Base-by-base conservation (phyloP, 106 monocot genomes). In the Posidonia australis region DNA sequence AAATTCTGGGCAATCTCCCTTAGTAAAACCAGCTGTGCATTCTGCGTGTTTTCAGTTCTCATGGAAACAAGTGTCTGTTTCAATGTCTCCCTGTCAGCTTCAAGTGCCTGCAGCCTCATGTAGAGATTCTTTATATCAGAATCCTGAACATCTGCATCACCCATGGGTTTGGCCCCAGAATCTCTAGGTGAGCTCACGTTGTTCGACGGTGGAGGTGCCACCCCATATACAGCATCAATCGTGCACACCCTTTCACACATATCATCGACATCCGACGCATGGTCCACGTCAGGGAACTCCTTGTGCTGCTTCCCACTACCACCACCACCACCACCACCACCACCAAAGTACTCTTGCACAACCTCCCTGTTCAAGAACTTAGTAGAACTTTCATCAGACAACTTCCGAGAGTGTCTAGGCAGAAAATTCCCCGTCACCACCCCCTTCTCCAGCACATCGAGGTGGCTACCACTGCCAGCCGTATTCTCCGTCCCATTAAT, bases 1-100 rank as follows among this genome's bases (percentile, higher is more conserved):
- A 89, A 54, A 58, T 85, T 82, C 64, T 82, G 89, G 3, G 89
- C 82, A 42, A 89, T 89, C 76, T 82, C 89, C 75, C 51, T 80
- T 13, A 82, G 53, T 64, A 89, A 51, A 30, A 80, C 78, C 21
- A 88, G 68, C 64, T 89, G 89, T 18, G 82, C 84, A 47, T 82
- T 32, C 60, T 89, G 88, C 14, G 81, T 79, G 54, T 77, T 46
- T 12, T 72, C 57, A 1, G 71, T 80, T 30, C 72, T 43, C 84
- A 89, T 77, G 14, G 84, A 67, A 30, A 80, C 58, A 31, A 85
- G 69, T 0, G 77, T 77, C 52, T 82, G 75, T 72, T 77, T 74
- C 80, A 89, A 78, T 0, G 89, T 80, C 57, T 82, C 89, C 72
- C 84, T 74, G 21, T 89, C 84, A 7, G 84, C 89, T 58, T 89